Evolutionary conservation across 2,329 filamentous ascomycete species (phyloP).

Genomic region (Clarireedia homoeocarpa): DNA sequence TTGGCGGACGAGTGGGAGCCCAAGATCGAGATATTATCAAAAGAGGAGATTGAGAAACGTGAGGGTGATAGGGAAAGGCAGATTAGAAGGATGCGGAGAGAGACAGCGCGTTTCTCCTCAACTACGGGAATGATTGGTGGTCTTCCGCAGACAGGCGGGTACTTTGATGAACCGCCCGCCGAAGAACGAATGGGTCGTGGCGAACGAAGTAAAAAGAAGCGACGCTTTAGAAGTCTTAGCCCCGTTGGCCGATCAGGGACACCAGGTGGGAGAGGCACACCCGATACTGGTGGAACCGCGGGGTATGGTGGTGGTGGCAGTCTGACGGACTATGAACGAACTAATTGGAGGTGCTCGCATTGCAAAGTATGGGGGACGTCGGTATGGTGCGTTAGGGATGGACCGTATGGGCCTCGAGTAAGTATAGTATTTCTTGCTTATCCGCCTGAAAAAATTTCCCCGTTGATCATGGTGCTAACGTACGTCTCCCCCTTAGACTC

Average conservation of each 20-base stretch:
- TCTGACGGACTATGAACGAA: slow-evolving; percentile 69
- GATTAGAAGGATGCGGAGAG: slow-evolving; percentile 74
- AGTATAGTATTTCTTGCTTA: slow-evolving; percentile 38
- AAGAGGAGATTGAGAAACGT: slow-evolving; percentile 95
- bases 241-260: slow-evolving; percentile 64
- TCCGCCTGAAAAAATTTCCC: neutral
- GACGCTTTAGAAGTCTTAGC: slow-evolving; percentile 80
- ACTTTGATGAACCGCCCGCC: slow-evolving; percentile 41
- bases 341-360: slow-evolving; percentile 80
- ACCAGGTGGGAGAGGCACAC: slow-evolving; percentile 67
- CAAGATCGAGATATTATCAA: slow-evolving; percentile 72
- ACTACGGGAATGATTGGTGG: slow-evolving; percentile 74
- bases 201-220: slow-evolving; percentile 92
- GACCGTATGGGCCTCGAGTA: slow-evolving; percentile 75
- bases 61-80: slow-evolving; percentile 92
- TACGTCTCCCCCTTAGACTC: slow-evolving; percentile 39
- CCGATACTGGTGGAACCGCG: slow-evolving; percentile 71
- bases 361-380: slow-evolving; percentile 82
- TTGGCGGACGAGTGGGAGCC: slow-evolving; percentile 80
- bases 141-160: slow-evolving; percentile 50
- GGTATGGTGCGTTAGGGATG: slow-evolving; percentile 92
- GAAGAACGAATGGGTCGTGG: slow-evolving; percentile 87
- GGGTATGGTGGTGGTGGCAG: slow-evolving; percentile 48
- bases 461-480: slow-evolving; percentile 17
- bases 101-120: slow-evolving; percentile 87